A percentile compares a stretch with the other conserved stretches of the same genome.
These are phyloP conservation scores for Cnidoscolus chayamansa DNA, from an alignment of 441 rosid genomes.

Conservation along the genomic window DNA sequence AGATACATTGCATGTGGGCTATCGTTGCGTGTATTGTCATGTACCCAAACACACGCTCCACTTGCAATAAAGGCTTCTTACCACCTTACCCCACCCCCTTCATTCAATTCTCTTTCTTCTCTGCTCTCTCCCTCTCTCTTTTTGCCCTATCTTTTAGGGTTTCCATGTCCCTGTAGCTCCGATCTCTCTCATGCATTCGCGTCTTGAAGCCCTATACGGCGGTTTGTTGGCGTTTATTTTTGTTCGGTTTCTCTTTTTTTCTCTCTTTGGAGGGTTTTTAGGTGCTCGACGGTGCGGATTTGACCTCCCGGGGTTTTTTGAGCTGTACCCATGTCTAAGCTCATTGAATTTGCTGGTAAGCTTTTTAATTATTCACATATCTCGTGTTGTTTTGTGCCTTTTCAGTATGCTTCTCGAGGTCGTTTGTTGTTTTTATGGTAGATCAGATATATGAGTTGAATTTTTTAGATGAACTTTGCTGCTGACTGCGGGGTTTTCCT, in stretches of 20 bases:
- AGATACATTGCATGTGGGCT: slow-evolving; percentile 67
- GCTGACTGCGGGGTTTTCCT: neutral
- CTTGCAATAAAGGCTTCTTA: slow-evolving; percentile 20
- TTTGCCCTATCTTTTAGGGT: slow-evolving; percentile 82
- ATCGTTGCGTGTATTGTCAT: slow-evolving; percentile 29
- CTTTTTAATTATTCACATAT: neutral
- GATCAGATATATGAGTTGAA: neutral
- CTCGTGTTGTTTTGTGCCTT: no score
- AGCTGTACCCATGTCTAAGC: slow-evolving; percentile 67
- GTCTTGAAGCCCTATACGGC: slow-evolving; percentile 23
- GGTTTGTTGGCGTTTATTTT: slow-evolving; percentile 27
- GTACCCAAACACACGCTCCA: slow-evolving; percentile 28
- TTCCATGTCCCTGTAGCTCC: slow-evolving; percentile 29
- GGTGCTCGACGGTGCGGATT: slow-evolving; percentile 35
- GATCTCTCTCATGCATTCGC: slow-evolving; percentile 49
- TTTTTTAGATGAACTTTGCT: neutral
- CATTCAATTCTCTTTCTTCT: slow-evolving; percentile 11
- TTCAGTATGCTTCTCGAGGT: neutral
- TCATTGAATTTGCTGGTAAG: slow-evolving; percentile 62
- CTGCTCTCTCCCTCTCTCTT: slow-evolving; percentile 17
- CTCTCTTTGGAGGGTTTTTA: slow-evolving; percentile 72
- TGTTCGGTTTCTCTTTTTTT: slow-evolving; percentile 48
- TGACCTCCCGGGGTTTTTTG: slow-evolving; percentile 45
- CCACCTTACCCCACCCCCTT: neutral
- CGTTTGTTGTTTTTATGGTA: neutral